These are phyloP conservation scores for Rhododendron ovatum DNA, from an alignment of 148 eudicot genomes.

Conservation along the genomic window DNA sequence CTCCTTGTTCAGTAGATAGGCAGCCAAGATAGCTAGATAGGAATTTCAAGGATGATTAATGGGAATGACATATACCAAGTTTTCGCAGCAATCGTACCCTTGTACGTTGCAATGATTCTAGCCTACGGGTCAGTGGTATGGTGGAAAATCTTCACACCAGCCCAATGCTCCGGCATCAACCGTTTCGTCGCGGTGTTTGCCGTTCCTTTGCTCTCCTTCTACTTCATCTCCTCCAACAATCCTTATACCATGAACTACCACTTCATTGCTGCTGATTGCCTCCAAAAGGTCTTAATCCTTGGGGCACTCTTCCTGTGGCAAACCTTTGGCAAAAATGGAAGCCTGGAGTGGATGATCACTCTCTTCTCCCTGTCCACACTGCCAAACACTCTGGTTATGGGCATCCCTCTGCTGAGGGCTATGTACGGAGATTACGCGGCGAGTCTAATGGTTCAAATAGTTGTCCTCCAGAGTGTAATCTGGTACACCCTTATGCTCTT, in stretches of 20 bases:
- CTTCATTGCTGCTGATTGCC: conserved; percentile 81
- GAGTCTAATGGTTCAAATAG: conserved; percentile 83
- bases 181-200: conserved; percentile 94
- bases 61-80: conserved; percentile 90
- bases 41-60: conserved; percentile 52
- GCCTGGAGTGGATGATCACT: conserved; percentile 87
- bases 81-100: conserved; percentile 73
- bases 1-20: neutral
- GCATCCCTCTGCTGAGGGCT: conserved; percentile 75
- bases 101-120: conserved; percentile 87
- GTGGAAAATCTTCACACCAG: conserved; percentile 99
- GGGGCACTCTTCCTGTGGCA: conserved; percentile 66
- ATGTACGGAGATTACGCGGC: conserved; percentile 92
- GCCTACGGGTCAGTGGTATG: conserved; percentile 93
- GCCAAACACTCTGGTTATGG: conserved; percentile 96
- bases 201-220: conserved; percentile 85
- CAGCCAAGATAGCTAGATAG: neutral
- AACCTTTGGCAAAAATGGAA: conserved; percentile 48
- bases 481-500: conserved; percentile 95
- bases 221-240: conserved; percentile 81
- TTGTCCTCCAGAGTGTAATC: conserved; percentile 77
- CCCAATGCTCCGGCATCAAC: conserved; percentile 96
- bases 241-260: conserved; percentile 90
- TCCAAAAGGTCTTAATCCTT: conserved; percentile 73
- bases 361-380: conserved; percentile 81